Evolutionary conservation across 2,329 filamentous ascomycete genomes (phyloP), one percentile per base, ranked within the genome.

Genomic region (Aspergillus fructus): DNA sequence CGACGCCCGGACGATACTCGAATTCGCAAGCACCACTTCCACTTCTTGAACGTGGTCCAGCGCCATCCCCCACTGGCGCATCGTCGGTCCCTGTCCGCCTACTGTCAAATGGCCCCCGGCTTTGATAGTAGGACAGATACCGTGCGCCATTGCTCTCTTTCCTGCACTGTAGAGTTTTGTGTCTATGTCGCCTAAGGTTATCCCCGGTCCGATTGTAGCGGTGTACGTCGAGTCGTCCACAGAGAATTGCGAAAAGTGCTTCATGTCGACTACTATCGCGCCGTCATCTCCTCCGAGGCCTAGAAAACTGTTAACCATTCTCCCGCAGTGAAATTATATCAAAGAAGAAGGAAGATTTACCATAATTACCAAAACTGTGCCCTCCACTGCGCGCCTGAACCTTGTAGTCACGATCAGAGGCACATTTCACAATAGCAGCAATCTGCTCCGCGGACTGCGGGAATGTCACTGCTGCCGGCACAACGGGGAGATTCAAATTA

Each of bases 311-410:
- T 37, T 5, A 37, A n/a, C 6, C 5, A 7, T 3, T 7, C 4
- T 30, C 27, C 1, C 19, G 2, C 19, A 21, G 2, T 21, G 19
- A 3, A 3, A 21, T 21, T 21, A 3, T 21, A 21, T 21, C 19
- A 21, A 21, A 3, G 21, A 21, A 21, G 3, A 37, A 7, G 4
- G 13, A n/a, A 37, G 7, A 6, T 1, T 1, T 2, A 37, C 79
- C 79, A 54, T 77, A 81, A 40, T 80, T 82, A 0, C 77, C 83
- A 66, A 83, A 85, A 41, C 77, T 80, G 64, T 85, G 82, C 0
- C 82, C 83, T 12, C 83, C 83, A 39, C 77, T 75, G 58, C 78
- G 79, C 3, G 81, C 73, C 43, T 81, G 81, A 3, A 85, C 79
- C 48, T 81, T 79, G 24, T 81, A 68, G 11, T 70, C 69, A 43